These are phyloP conservation scores for Bryoerythrophyllum caledonicum DNA, from an alignment of 225 moss, liverwort and hornwort genomes.

Conservation along the genomic window DNA sequence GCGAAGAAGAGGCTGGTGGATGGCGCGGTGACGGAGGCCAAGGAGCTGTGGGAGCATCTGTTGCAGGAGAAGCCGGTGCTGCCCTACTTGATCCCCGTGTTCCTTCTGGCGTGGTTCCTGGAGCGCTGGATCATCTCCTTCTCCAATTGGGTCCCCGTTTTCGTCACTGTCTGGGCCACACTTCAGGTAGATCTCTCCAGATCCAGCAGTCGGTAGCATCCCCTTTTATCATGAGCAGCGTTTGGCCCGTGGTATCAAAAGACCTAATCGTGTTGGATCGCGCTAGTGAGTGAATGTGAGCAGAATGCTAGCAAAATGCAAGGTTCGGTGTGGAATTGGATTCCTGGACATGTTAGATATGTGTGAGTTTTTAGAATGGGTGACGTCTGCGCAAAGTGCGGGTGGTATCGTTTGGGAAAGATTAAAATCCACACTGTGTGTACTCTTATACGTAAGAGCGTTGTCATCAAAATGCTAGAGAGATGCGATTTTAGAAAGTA, in stretches of 20 bases:
- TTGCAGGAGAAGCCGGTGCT: conserved; percentile 73
- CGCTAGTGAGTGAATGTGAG: neutral
- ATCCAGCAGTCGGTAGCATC: too few relatives aligned
- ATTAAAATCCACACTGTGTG: too few relatives aligned
- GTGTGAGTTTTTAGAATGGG: too few relatives aligned
- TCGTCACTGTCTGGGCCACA: conserved; percentile 65
- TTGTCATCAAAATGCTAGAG: too few relatives aligned
- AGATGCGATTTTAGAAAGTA: too few relatives aligned
- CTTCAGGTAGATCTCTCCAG: conserved; percentile 46
- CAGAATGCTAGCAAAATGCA: neutral
- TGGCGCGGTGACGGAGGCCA: conserved; percentile 59
- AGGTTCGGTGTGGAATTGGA: too few relatives aligned
- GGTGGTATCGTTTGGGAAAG: too few relatives aligned
- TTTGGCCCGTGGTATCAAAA: neutral
- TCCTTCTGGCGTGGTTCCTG: conserved; percentile 64
- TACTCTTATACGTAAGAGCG: too few relatives aligned
- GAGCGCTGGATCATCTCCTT: conserved; percentile 77
- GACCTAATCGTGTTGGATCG: neutral
- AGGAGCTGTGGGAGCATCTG: conserved; percentile 60
- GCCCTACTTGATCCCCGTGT: conserved; percentile 65
- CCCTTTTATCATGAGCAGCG: too few relatives aligned
- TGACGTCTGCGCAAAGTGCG: too few relatives aligned
- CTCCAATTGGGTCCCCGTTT: conserved; percentile 81
- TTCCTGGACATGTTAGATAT: too few relatives aligned
- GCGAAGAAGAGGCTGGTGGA: conserved; percentile 58